phyloP scores from a whole-genome alignment of 305 asterid species.

The Withania somnifera region DNA sequence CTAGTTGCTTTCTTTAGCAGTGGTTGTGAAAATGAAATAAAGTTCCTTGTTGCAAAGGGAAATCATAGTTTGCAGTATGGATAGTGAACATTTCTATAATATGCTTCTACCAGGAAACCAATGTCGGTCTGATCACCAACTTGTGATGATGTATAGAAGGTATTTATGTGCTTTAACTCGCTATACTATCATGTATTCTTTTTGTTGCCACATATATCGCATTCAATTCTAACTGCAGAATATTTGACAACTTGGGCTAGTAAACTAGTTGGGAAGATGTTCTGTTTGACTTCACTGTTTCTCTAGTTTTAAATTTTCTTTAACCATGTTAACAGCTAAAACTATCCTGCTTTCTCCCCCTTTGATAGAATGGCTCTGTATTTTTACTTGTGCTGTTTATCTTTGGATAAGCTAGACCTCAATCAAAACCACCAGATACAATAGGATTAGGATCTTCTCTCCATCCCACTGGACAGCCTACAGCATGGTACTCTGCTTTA shows the following conservation, averaged over 20 bases:
- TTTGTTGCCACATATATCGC: not conserved
- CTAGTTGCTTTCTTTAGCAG: not conserved
- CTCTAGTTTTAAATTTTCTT: not conserved
- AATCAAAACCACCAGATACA: not conserved
- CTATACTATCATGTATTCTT: not conserved
- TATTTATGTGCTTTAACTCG: not conserved
- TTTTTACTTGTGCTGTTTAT: not conserved
- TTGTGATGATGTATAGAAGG: not conserved
- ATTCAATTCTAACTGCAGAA: not conserved
- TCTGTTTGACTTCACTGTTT: not conserved
- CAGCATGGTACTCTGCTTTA: conserved; percentile 3
- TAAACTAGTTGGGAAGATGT: too few relatives aligned
- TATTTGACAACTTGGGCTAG: not conserved
- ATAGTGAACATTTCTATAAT: not conserved
- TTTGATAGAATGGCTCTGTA: not conserved
- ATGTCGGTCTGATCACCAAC: not conserved
- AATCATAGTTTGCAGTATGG: not conserved
- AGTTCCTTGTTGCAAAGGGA: not conserved
- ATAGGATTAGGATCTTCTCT: conserved; percentile 4
- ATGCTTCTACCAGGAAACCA: not conserved
- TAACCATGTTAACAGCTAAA: not conserved
- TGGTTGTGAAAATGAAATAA: not conserved
- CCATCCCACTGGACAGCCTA: not conserved
- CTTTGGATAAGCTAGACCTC: not conserved
- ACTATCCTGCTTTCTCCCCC: not conserved